phyloP scores from a whole-genome alignment of 2,329 filamentous ascomycete genomes.

The Pseudocercospora ulei region DNA sequence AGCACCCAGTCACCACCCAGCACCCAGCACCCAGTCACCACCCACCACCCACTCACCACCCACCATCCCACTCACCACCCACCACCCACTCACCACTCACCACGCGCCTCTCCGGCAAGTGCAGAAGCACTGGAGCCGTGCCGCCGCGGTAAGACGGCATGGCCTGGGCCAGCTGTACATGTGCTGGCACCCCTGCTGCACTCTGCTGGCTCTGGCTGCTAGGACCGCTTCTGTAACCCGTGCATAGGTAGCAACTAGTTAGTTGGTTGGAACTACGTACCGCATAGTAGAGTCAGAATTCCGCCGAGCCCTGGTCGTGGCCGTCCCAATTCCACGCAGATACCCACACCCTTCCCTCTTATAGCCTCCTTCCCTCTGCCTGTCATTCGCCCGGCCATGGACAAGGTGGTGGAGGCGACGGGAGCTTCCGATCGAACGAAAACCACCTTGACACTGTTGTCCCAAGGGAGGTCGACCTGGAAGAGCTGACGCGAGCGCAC shows the following conservation, averaged over 20 bases:
- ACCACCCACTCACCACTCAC: too few relatives aligned
- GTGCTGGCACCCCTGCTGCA: background rate
- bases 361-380: background rate
- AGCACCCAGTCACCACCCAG: too few relatives aligned
- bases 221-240: too few relatives aligned
- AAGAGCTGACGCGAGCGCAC: background rate
- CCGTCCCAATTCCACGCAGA: constrained; percentile 1
- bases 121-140: background rate
- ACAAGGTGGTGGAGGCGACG: too few relatives aligned
- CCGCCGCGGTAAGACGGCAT: background rate
- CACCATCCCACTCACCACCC: too few relatives aligned
- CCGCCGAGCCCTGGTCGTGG: constrained; percentile 4
- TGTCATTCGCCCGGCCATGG: constrained; percentile 6
- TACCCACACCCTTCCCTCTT: constrained; percentile 2
- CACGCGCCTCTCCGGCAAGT: constrained; percentile 14
- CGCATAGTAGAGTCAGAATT: too few relatives aligned
- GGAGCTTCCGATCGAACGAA: too few relatives aligned
- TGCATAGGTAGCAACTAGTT: too few relatives aligned
- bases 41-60: too few relatives aligned
- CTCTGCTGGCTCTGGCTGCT: background rate
- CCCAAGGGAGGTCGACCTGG: too few relatives aligned
- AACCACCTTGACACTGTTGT: too few relatives aligned
- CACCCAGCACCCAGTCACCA: too few relatives aligned
- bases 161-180: background rate
- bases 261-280: constrained; percentile 6